phyloP scores from a whole-genome alignment of 2,329 filamentous ascomycete species.

The Seiridium cupressi region DNA sequence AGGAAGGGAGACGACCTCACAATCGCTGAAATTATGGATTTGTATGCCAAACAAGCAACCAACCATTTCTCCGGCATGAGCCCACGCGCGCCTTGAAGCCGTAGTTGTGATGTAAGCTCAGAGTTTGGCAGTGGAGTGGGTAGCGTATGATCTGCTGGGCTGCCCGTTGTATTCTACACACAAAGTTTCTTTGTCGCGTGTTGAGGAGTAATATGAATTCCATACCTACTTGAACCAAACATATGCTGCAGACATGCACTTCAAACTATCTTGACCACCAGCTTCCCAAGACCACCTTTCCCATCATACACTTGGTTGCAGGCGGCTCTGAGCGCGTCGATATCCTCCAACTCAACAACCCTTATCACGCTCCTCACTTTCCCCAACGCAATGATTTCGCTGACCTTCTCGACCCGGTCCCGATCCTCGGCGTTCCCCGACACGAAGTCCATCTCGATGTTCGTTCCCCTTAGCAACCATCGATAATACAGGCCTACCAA shows the following conservation, averaged over 20 bases:
- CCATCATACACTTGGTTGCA: constrained; percentile 37
- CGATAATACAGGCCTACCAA: constrained; percentile 37
- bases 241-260: background rate
- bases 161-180: no score
- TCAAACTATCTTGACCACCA: constrained; percentile 35
- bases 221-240: background rate
- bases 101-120: no score
- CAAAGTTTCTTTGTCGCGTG: no score
- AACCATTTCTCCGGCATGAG: background rate
- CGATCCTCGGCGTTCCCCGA: constrained; percentile 39
- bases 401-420: constrained; percentile 40
- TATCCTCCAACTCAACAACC: constrained; percentile 38
- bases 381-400: constrained; percentile 37
- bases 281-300: constrained; percentile 42
- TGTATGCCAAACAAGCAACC: background rate
- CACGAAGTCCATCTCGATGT: constrained; percentile 41
- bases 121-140: no score
- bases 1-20: background rate
- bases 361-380: constrained; percentile 42
- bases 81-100: background rate
- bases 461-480: constrained; percentile 42
- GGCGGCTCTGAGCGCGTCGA: constrained; percentile 38
- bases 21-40: background rate
- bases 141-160: background rate
- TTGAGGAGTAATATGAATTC: no score